phyloP scores from a whole-genome alignment of 2,329 filamentous ascomycete species.

The Phaeoacremonium minimum region DNA sequence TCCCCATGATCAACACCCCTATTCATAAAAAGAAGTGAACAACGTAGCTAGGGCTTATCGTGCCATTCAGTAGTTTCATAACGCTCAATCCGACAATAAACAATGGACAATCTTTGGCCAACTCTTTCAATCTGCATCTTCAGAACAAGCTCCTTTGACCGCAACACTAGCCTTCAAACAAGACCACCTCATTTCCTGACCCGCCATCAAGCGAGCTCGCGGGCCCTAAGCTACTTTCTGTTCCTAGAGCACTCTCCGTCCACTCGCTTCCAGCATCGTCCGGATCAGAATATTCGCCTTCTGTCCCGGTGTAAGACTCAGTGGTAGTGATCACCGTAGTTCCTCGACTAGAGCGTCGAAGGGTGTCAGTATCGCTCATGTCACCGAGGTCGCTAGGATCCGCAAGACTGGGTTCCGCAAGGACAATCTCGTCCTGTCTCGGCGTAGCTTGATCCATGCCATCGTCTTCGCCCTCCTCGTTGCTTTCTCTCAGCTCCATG shows the following conservation, averaged over 20 bases:
- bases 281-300: constrained; percentile 25
- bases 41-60: too few species aligned
- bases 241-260: constrained; percentile 37
- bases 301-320: constrained; percentile 11
- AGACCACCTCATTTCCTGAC: constrained; percentile 13
- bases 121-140: not conserved
- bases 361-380: constrained; percentile 46
- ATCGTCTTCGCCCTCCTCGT: constrained; percentile 47
- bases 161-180: constrained; percentile 10
- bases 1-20: too few species aligned
- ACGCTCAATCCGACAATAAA: too few species aligned
- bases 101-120: too few species aligned
- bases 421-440: constrained; percentile 12
- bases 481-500: constrained; percentile 48
- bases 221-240: constrained; percentile 10
- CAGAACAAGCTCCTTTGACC: not conserved
- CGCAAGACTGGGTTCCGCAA: constrained; percentile 10
- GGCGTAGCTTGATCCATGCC: constrained; percentile 17
- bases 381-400: constrained; percentile 15
- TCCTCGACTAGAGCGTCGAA: constrained; percentile 42
- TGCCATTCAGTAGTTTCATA: too few species aligned
- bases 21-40: too few species aligned
- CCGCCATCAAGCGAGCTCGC: constrained; percentile 10
- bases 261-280: constrained; percentile 39
- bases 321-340: constrained; percentile 39